Conservation (phyloP, 345 rosid species). For the Erysimum cheiranthoides region DNA sequence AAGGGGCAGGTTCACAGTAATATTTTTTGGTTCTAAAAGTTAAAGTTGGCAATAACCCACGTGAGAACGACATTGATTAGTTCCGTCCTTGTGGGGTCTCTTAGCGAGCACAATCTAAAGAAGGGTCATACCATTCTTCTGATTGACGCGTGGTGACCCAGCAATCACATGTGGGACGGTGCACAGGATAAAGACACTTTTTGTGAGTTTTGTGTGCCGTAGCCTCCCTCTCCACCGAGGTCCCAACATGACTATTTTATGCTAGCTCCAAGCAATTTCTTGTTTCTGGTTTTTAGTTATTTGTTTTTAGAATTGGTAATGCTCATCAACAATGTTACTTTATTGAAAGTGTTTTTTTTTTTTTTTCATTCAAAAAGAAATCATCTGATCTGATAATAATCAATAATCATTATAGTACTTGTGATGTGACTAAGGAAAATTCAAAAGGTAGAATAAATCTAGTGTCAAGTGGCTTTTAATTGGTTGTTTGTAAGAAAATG, state of each 20-base stretch:
- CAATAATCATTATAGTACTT: conserved; percentile 19
- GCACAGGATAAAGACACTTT: conserved; percentile 50
- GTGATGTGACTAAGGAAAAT: conserved; percentile 6
- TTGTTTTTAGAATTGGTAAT: background rate
- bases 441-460: conserved; percentile 23
- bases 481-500: conserved; percentile 32
- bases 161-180: conserved; percentile 65
- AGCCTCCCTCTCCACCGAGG: conserved; percentile 28
- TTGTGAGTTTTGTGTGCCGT: conserved; percentile 31
- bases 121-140: conserved; percentile 19
- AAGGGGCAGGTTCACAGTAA: background rate
- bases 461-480: conserved; percentile 24
- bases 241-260: background rate
- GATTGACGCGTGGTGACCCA: conserved; percentile 39
- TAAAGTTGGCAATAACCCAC: background rate
- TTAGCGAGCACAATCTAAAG: conserved; percentile 18
- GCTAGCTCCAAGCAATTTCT: background rate
- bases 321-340: background rate
- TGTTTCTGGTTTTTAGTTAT: no score
- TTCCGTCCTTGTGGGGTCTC: conserved; percentile 43
- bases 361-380: background rate
- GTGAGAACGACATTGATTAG: conserved; percentile 41
- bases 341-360: background rate
- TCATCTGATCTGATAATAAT: background rate
- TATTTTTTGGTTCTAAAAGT: background rate